Base-by-base conservation (phyloP, 2,329 filamentous ascomycete species). In the Xylaria polymorpha region DNA sequence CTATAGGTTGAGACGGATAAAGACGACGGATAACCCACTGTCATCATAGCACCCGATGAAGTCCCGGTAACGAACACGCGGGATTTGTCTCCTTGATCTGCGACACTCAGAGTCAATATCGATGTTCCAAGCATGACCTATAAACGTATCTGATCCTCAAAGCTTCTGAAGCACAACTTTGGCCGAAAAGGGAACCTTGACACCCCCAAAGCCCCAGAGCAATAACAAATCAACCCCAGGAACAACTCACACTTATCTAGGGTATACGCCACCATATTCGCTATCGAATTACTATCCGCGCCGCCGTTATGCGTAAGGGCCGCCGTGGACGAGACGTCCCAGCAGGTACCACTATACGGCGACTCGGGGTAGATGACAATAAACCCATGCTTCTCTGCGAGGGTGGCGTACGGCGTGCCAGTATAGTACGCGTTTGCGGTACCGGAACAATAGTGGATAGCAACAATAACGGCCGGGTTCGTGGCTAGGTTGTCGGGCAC, bases 181-280 rank as follows among this genome's bases (percentile, higher is more conserved):
- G 44, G 20, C n/a, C 39, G 8, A 22, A 9, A 46, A 46, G 20
- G n/a, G 43, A 46, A 8, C n/a, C 14, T 18, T 10, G 12, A 46
- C n/a, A 12, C 4, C n/a, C n/a, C 14, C 25, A 29, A 29, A 20
- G 18, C 43, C 6, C n/a, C 43, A 22, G n/a, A 22, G 8, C 32
- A 48, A 25, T 10, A 25, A 48, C 3, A 25, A 18, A 53, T 35
- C 14, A n/a, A 53, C 15, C 2, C 25, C 2, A 5, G 14, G 22
- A 25, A 50, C 10, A 5, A 55, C 51, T 37, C 37, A 55, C 51
- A 88, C 74, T 82, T 82, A 9, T 76, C 71, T n/a, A 89, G 76
- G 3, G 85, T 81, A 72, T 87, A 89, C 46, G 78, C 80, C 56
- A 89, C 86, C 87, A 90, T 90, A 74, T 86, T 88, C 29, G 84